phyloP scores from a whole-genome alignment of 2,329 filamentous ascomycete genomes.

The Clarireedia paspali region DNA sequence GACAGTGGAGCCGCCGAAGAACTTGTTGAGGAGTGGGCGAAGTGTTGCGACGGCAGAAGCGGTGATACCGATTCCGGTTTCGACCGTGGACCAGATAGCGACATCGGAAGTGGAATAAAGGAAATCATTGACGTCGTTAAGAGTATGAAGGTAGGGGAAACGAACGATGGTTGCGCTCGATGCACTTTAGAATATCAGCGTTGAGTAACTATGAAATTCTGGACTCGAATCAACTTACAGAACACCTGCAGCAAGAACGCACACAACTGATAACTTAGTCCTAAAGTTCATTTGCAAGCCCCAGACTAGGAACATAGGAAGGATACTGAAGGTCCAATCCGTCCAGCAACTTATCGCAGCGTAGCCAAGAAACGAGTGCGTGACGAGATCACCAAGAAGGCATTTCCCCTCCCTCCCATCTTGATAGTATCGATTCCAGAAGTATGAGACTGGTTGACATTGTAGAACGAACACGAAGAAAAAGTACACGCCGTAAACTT shows the following conservation, averaged over 20 bases:
- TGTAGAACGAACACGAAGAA: slow-evolving; percentile 22
- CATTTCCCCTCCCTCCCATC: slow-evolving; percentile 26
- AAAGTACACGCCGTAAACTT: slow-evolving; percentile 29
- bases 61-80: slow-evolving; percentile 35
- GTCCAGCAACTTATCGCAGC: slow-evolving; percentile 22
- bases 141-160: slow-evolving; percentile 33
- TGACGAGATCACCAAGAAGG: slow-evolving; percentile 18
- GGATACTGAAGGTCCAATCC: slow-evolving; percentile 25
- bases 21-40: slow-evolving; percentile 29
- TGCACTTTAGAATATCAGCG: slow-evolving; percentile 22
- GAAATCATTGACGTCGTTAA: slow-evolving; percentile 32
- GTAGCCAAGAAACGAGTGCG: slow-evolving; percentile 21
- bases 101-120: slow-evolving; percentile 35
- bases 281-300: slow-evolving; percentile 23
- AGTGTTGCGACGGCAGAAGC: slow-evolving; percentile 35
- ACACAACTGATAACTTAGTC: slow-evolving; percentile 28
- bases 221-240: slow-evolving; percentile 28
- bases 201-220: not conserved
- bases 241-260: slow-evolving; percentile 30
- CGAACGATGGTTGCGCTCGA: slow-evolving; percentile 37
- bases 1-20: slow-evolving; percentile 9
- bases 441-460: slow-evolving; percentile 25
- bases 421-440: slow-evolving; percentile 29
- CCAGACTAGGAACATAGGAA: slow-evolving; percentile 25
- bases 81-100: slow-evolving; percentile 37